Base-by-base conservation (phyloP, 2,329 filamentous ascomycete genomes). In the Diaporthe caulivora region DNA sequence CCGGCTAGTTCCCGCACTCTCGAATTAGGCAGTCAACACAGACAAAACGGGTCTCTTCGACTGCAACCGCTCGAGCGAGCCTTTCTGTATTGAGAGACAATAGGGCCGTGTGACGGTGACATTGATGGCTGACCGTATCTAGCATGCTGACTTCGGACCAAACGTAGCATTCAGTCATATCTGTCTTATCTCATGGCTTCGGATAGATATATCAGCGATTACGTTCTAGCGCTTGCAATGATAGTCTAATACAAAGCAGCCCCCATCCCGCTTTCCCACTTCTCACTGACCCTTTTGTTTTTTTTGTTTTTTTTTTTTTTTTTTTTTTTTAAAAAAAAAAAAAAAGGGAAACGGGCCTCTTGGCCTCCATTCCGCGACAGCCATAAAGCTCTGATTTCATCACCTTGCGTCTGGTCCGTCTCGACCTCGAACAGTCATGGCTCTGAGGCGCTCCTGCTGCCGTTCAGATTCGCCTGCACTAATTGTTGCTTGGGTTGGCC, bases 121-220 rank as follows among this genome's bases (percentile, higher is more conserved):
- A 65, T 51, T 31, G 60, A 51, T n/a, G 42, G 21, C 10, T 17
- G 26, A 21, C 18, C 21, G 26, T 34, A 17, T 11, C 18, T 44
- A 65, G 60, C 42, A 24, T 49, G 42, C 60, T 49, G 60, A 65
- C 60, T 42, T 65, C 37, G 26, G 44, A 51, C 60, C 44, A 65
- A 24, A 53, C 44, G 47, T 67, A 67, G 62, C 47, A 67, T 67
- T 53, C 11, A n/a, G 21, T 40, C 62, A 31, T 65, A 15, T 67
- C 62, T 53, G 9, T 67, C 31, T 53, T 67, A 67, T 67, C 62
- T 67, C 62, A 26, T 53, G 62, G 47, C 62, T 53, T 67, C 62
- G 62, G 62, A 67, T 53, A 67, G 47, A 53, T 21, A 67, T 26
- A 53, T 47, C 34, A 29, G 62, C 62, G 31, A 53, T 40, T 34